Percentiles rank a stretch among this genome's conserved stretches.
phyloP scores from a whole-genome alignment of 1,139 yeast species.

The Taphrina pruni region DNA sequence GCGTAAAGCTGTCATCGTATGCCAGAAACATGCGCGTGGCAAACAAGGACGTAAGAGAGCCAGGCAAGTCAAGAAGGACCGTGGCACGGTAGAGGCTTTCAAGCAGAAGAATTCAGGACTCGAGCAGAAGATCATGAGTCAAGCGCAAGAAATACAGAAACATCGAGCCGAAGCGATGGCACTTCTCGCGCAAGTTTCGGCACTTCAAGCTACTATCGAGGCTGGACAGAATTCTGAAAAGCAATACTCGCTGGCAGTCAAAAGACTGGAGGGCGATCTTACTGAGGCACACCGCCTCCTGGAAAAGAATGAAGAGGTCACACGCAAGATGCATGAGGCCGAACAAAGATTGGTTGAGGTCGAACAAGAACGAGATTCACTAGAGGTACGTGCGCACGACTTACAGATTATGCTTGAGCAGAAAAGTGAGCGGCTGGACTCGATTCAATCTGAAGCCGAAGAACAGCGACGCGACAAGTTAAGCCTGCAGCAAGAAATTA shows the following conservation, averaged over 20 bases:
- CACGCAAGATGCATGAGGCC: conserved; percentile 2
- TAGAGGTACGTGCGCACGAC: neutral
- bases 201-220: conserved; percentile 13
- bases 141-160: conserved; percentile 25
- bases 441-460: conserved; percentile 19
- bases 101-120: conserved; percentile 51
- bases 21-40: conserved; percentile 73
- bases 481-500: conserved; percentile 23
- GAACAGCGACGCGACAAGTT: conserved; percentile 16
- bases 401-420: neutral
- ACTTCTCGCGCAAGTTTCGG: conserved; percentile 9
- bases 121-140: conserved; percentile 56
- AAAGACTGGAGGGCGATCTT: conserved; percentile 2
- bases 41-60: conserved; percentile 63
- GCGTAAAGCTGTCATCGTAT: conserved; percentile 60
- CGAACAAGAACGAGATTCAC: neutral
- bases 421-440: neutral
- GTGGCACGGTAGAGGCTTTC: conserved; percentile 55
- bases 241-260: neutral
- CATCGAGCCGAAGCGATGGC: conserved; percentile 16
- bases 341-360: neutral
- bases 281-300: neutral
- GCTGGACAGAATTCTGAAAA: neutral
- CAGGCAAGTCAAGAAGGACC: conserved; percentile 63
- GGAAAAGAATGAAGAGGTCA: neutral